Base-by-base conservation (phyloP, 768 basidiomycete species). In the Hypholoma fasciculare region DNA sequence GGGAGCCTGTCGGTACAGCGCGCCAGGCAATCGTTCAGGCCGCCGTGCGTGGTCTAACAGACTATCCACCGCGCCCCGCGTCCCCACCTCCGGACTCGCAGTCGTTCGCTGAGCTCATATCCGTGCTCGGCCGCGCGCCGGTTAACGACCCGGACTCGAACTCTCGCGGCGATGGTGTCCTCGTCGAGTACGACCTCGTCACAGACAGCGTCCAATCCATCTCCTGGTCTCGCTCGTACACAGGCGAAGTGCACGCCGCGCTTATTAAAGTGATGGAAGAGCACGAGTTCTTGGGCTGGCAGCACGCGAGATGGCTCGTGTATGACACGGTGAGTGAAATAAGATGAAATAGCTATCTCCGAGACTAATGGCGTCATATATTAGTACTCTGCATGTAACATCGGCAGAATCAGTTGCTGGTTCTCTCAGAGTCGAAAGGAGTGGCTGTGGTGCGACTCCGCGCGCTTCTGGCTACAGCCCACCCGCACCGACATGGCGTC, bases 271-370 rank as follows among this genome's bases (percentile, higher is more conserved):
- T 54, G 11, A 46, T 36, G 5, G 8, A 11, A n/a, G 30, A 54
- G n/a, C 53, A 54, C 34, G 53, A 43, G 3, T 2, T 19, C 5
- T 27, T 44, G 13, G 53, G 53, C 3, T 54, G 42, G 53, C n/a
- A 46, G 53, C n/a, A 26, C 9, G 53, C 53, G 13, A 20, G 43
- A 19, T 54, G 53, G 53, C 42, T 54, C 11, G 53, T 54, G 17
- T 54, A 54, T 19, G 53, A 54, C 8, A 54, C 34, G 53, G 53
- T 54, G 17, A 7, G 43, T 11, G n/a, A n/a, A n/a, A n/a, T n/a
- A 19, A 9, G 30, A 34, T 34, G 7, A 16, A 16, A 12, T 14
- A 16, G 11, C 30, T 14, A 14, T 42, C 13, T 42, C 17, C 17
- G 13, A 42, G 5, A 42, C 7, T 14, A 16, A 14, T 14, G 16